Conservation (phyloP, 208 protist species). For the Acanthamoeba polyphaga region DNA sequence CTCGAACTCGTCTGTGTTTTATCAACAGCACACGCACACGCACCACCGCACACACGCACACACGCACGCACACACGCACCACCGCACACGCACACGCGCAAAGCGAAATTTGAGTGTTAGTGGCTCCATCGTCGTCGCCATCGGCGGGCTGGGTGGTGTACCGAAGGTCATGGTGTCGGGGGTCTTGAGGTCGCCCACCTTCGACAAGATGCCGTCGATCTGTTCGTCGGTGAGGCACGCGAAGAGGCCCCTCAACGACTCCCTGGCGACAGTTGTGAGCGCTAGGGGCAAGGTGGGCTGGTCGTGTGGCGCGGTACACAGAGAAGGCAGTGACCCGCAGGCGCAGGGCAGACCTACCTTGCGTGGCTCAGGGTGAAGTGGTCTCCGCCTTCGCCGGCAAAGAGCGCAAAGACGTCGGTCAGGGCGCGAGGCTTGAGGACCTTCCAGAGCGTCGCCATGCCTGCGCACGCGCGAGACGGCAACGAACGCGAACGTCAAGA, state of each 20-base stretch:
- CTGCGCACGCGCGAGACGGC: neutral
- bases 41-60: neutral
- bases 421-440: neutral
- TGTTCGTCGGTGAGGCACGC: neutral
- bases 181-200: neutral
- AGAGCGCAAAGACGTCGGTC: neutral
- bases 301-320: too few species aligned
- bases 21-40: neutral
- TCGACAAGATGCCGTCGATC: conserved; percentile 39
- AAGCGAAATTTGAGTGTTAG: neutral
- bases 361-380: neutral
- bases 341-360: neutral
- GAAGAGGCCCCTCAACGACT: neutral
- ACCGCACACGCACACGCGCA: neutral
- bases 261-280: neutral
- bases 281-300: too few species aligned
- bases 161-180: neutral
- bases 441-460: neutral
- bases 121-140: neutral
- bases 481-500: too few species aligned
- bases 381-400: neutral
- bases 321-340: too few species aligned
- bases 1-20: conserved; percentile 16
- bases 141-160: neutral
- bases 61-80: neutral